Evolutionary conservation across 164 flowering plant species (phyloP).

Genomic region (Houttuynia cordata): DNA sequence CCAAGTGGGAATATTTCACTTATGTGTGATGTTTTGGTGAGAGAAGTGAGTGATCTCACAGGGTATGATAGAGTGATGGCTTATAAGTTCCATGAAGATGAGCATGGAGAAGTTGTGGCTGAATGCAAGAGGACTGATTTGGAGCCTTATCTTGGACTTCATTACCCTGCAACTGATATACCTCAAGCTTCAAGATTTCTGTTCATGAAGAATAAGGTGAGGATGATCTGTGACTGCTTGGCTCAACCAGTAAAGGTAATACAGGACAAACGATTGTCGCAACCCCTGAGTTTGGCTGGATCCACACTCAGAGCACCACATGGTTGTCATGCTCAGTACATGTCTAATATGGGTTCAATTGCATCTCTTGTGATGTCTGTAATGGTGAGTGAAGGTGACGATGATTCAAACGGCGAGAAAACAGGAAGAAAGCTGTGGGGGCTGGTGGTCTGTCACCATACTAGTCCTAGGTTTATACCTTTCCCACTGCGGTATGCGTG

Average conservation of each 20-base stretch:
- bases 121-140: conserved; percentile 37
- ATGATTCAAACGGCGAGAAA: conserved; percentile 21
- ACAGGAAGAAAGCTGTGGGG: conserved; percentile 63
- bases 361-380: conserved; percentile 81
- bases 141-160: conserved; percentile 67
- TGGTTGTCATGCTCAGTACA: conserved; percentile 70
- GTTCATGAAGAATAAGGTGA: conserved; percentile 62
- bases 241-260: conserved; percentile 48
- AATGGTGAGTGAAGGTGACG: conserved; percentile 44
- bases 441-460: conserved; percentile 73
- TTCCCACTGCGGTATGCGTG: conserved; percentile 73
- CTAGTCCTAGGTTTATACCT: conserved; percentile 53
- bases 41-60: conserved; percentile 51
- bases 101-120: conserved; percentile 72
- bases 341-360: conserved; percentile 69
- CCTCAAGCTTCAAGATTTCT: conserved; percentile 78
- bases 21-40: conserved; percentile 54
- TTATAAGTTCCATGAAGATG: conserved; percentile 71
- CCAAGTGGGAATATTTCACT: conserved; percentile 53
- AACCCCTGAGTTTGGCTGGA: conserved; percentile 50
- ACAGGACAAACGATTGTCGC: conserved; percentile 35
- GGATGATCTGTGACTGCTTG: conserved; percentile 70
- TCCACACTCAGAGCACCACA: conserved; percentile 70
- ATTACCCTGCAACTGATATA: conserved; percentile 71
- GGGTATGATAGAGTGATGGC: conserved; percentile 78